Conservation (phyloP, 306 rosid genomes). For the Fragaria ananassa region DNA sequence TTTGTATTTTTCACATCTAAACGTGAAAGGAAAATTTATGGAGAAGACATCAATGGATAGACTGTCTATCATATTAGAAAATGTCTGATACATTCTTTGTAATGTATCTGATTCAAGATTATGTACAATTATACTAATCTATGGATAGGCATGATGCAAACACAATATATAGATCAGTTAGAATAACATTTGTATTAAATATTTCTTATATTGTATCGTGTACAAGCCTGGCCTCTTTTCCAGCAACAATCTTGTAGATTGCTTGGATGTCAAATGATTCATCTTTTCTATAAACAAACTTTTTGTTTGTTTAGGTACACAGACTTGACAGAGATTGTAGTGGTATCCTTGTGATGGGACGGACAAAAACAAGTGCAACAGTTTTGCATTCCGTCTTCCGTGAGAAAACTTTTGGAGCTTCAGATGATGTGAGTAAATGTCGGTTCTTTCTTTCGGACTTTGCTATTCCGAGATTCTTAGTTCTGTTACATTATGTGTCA, state of each 20-base stretch:
- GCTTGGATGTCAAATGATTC: conserved; percentile 14
- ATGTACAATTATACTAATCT: neutral
- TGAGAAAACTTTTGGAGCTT: conserved; percentile 70
- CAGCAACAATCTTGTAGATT: neutral
- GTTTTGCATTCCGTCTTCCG: conserved; percentile 80
- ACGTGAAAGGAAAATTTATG: neutral
- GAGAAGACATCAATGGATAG: neutral
- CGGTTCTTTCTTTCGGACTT: conserved; percentile 11
- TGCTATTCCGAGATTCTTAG: neutral
- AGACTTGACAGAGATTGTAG: conserved; percentile 86
- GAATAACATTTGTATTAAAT: neutral
- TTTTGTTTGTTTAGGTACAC: conserved; percentile 51
- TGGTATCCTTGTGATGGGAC: conserved; percentile 88
- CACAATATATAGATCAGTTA: too few relatives aligned
- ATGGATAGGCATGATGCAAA: neutral
- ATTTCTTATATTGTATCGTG: neutral
- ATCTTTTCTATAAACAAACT: neutral
- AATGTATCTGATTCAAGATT: neutral
- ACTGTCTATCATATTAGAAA: neutral
- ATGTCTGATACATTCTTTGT: neutral
- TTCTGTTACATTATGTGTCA: neutral
- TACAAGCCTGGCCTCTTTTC: neutral
- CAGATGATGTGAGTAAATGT: conserved; percentile 47
- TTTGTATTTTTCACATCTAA: neutral
- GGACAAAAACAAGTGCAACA: conserved; percentile 72